Evolutionary conservation across 2,329 filamentous ascomycete species (phyloP).

Genomic region (Biscogniauxia sp.): DNA sequence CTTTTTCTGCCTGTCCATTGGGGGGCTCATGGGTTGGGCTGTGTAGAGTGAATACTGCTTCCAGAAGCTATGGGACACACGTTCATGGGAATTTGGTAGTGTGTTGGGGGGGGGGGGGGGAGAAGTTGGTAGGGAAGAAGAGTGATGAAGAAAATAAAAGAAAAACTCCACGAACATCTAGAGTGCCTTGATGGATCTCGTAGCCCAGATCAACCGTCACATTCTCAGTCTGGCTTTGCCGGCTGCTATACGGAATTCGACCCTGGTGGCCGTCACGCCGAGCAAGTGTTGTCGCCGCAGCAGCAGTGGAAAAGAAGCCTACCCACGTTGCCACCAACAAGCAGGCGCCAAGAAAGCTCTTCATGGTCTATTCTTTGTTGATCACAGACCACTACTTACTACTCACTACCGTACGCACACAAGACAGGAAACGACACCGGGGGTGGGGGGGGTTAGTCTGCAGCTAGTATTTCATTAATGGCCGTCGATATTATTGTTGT

Average conservation of each 20-base stretch:
- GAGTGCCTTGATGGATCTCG: conserved; percentile 23
- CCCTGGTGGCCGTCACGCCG: neutral
- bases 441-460: too few species aligned
- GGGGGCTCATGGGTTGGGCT: too few species aligned
- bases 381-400: too few species aligned
- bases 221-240: neutral
- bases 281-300: neutral
- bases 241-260: neutral
- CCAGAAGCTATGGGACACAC: neutral
- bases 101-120: too few species aligned
- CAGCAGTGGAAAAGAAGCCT: neutral
- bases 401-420: too few species aligned
- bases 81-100: too few species aligned
- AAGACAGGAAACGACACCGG: too few species aligned
- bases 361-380: neutral
- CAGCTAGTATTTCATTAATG: too few species aligned
- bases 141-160: neutral
- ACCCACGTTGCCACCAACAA: neutral
- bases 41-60: neutral
- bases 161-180: conserved; percentile 23
- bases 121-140: neutral
- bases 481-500: too few species aligned
- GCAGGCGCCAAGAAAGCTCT: neutral
- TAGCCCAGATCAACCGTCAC: conserved; percentile 29
- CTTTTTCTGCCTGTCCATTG: neutral